Conservation (phyloP, 768 basidiomycete genomes). For the Russula abietina region DNA sequence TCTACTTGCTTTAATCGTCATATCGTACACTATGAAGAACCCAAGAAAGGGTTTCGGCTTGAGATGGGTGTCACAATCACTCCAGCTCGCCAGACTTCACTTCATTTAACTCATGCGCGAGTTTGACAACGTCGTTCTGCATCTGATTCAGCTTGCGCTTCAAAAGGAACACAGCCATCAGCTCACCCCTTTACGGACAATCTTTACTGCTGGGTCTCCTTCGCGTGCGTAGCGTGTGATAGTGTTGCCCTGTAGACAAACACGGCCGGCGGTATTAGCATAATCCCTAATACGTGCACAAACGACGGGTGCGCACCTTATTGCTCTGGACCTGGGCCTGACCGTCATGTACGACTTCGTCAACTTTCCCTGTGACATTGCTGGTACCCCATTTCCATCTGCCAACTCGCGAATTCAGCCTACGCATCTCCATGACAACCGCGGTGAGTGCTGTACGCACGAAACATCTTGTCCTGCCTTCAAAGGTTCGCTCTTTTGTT, state of each 20-base stretch:
- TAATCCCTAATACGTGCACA: neutral
- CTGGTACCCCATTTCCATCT: conserved; percentile 18
- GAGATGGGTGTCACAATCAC: neutral
- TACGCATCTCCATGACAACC: neutral
- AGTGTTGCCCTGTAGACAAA: conserved; percentile 35
- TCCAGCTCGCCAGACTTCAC: conserved; percentile 32
- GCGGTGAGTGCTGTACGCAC: neutral
- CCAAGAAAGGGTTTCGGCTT: neutral
- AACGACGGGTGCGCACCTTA: conserved; percentile 32
- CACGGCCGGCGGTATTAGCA: neutral
- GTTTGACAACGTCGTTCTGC: conserved; percentile 48
- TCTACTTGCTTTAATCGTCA: neutral
- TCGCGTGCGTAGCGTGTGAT: conserved; percentile 39
- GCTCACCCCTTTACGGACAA: conserved; percentile 41
- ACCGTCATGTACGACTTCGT: conserved; percentile 36
- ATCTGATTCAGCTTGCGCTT: neutral
- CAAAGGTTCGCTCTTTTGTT: conserved; percentile 11
- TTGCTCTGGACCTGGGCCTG: conserved; percentile 42
- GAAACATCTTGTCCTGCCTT: conserved; percentile 13
- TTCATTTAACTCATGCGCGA: conserved; percentile 45
- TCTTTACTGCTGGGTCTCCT: conserved; percentile 47
- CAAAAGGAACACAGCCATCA: neutral
- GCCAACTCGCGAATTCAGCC: neutral
- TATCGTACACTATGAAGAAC: neutral
- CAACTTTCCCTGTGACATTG: conserved; percentile 10